Evolutionary conservation across 2,329 filamentous ascomycete genomes (phyloP).

Genomic region (Fusarium tuaranense): DNA sequence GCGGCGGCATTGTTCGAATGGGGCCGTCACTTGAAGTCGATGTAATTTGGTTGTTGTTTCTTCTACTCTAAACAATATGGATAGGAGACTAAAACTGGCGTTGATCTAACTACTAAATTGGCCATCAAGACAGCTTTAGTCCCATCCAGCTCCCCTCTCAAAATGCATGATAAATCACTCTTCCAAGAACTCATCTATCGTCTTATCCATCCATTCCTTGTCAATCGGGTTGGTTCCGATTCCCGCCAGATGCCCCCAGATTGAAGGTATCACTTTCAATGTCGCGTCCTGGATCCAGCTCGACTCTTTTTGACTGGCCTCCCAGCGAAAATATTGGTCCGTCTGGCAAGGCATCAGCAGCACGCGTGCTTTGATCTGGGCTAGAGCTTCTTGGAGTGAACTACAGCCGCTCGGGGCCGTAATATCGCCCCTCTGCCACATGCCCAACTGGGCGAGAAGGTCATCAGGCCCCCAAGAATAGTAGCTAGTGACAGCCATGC

Average conservation of each 20-base stretch:
- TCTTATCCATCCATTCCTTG: conserved; percentile 47
- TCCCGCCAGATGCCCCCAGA: conserved; percentile 54
- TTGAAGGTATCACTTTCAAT: conserved; percentile 49
- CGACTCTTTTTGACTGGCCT: conserved; percentile 50
- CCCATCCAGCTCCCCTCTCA: not conserved
- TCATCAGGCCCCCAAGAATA: conserved; percentile 58
- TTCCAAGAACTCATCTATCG: conserved; percentile 45
- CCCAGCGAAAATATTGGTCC: conserved; percentile 72
- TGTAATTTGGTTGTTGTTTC: not conserved
- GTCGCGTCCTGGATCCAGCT: conserved; percentile 42
- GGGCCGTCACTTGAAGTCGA: conserved; percentile 6
- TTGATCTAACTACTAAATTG: not conserved
- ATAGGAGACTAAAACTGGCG: not conserved
- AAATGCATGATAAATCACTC: not conserved
- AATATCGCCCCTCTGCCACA: conserved; percentile 60
- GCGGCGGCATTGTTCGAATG: conserved; percentile 43
- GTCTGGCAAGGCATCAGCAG: conserved; percentile 72
- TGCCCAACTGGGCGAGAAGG: conserved; percentile 53
- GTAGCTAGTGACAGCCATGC: conserved; percentile 47
- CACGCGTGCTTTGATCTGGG: conserved; percentile 70
- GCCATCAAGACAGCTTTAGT: not conserved
- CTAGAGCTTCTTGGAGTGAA: conserved; percentile 64
- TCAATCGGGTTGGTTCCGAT: conserved; percentile 46
- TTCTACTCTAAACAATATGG: not conserved
- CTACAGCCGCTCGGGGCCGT: conserved; percentile 28